phyloP scores from a whole-genome alignment of 352 stramenopile genomes.

The Phytophthora pisi region DNA sequence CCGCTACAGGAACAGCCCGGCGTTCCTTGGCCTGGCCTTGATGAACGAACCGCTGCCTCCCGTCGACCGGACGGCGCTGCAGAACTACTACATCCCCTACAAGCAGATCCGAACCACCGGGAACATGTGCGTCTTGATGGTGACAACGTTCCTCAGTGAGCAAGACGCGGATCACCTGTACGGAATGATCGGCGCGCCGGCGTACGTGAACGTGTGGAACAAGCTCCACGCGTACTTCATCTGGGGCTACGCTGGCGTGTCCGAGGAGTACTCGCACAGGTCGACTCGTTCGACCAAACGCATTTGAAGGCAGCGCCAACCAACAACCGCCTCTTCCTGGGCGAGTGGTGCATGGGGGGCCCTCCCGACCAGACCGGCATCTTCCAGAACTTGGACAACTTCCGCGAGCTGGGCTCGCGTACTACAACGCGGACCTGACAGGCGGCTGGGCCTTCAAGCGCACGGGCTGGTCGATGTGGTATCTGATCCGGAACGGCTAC shows the following conservation, averaged over 20 bases:
- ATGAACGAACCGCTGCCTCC: conserved; percentile 59
- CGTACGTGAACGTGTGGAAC: conserved; percentile 64
- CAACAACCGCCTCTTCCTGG: conserved; percentile 40
- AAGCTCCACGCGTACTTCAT: conserved; percentile 66
- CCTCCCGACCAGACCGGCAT: conserved; percentile 30
- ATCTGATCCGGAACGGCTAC: conserved; percentile 33
- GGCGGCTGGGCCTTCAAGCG: conserved; percentile 57
- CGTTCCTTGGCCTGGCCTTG: conserved; percentile 58
- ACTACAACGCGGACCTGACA: conserved; percentile 23
- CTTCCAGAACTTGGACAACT: conserved; percentile 35
- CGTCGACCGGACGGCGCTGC: conserved; percentile 24
- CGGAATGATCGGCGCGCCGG: conserved; percentile 33
- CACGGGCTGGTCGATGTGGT: conserved; percentile 47
- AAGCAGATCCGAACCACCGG: conserved; percentile 37
- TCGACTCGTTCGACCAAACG: conserved; percentile 31
- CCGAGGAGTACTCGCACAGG: conserved; percentile 24
- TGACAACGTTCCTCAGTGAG: conserved; percentile 45
- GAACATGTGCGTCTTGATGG: conserved; percentile 55
- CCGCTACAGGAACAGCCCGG: conserved; percentile 46
- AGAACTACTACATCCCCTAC: conserved; percentile 55
- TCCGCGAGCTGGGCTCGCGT: conserved; percentile 41
- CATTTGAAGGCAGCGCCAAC: conserved; percentile 20
- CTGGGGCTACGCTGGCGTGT: conserved; percentile 39
- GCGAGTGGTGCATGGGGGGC: conserved; percentile 57
- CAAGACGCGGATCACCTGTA: conserved; percentile 34